Evolutionary conservation across 768 basidiomycete species (phyloP).

Genomic region (Macrolepiota fuliginosa): DNA sequence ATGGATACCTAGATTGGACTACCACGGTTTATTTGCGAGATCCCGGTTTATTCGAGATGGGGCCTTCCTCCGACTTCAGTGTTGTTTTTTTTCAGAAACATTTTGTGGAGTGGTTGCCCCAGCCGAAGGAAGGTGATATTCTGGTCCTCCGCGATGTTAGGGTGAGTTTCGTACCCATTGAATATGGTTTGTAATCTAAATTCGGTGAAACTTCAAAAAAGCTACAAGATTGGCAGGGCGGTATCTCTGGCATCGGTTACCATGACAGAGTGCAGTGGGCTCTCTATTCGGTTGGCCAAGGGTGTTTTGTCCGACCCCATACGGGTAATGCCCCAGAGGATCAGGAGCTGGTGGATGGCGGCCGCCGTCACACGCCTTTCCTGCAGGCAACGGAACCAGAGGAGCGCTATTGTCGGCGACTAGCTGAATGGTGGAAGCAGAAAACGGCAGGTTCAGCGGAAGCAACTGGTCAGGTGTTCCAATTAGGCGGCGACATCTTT

Average conservation of each 20-base stretch:
- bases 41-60: not conserved
- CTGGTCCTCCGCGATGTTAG: not conserved
- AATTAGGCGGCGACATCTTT: not conserved
- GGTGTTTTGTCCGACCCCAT: not conserved
- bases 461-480: constrained; percentile 1
- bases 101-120: constrained; percentile 9
- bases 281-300: not conserved
- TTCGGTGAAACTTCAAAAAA: not conserved
- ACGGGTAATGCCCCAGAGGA: not conserved
- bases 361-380: constrained; percentile 2
- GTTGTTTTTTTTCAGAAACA: not conserved
- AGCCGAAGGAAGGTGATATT: not conserved
- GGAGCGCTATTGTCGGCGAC: constrained; percentile 8
- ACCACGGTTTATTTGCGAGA: constrained; percentile 1
- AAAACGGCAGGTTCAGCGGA: not conserved
- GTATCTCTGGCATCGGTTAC: constrained; percentile 3
- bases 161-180: not conserved
- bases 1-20: not conserved
- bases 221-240: not conserved
- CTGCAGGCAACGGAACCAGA: not conserved
- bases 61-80: not conserved
- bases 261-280: constrained; percentile 3
- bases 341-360: not conserved
- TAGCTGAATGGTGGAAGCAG: constrained; percentile 11
- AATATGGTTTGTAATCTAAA: not conserved